Evolutionary conservation across 768 basidiomycete genomes (phyloP), one percentile per base, ranked within the genome.

Genomic region (Termitomyces sp.): DNA sequence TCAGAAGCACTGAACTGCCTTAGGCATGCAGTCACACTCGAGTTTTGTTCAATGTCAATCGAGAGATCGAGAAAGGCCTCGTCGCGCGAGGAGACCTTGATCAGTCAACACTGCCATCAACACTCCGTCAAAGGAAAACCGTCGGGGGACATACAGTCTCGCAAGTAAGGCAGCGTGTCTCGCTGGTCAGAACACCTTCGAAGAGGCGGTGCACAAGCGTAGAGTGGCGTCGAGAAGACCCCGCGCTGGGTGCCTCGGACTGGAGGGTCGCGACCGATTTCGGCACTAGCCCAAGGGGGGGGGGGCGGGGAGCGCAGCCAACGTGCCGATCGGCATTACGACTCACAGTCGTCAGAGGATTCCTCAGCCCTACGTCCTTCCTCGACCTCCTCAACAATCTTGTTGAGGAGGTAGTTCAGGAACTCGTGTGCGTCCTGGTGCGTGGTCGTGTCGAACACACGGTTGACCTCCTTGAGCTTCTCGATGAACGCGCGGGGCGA

Each of bases 351-450:
- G 38, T 89, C 89, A 30, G 77, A 75, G 35, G 68, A 64, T 28
- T 66, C 66, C 19, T 64, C 62, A 44, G 67, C 74, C 64, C 76
- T 84, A 65, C 71, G 78, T 56, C 88, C 87, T 58, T 84, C 81
- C 66, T 94, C 91, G 62, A 96, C 82, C 68, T 98, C 94, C 70
- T 98, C 96, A 37, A 94, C 88, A 49, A 99, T 86, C 68, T 80
- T 86, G 71, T 99, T 99, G 54, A 99, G 75, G 28, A 98, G 74
- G 72, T 89, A 98, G 68, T 95, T 97, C 42, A 98, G 77, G 70
- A 99, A 98, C 71, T 99, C 97, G 72, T 98, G 97, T 3, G 97
- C 97, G 69, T 99, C 97, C 68, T 99, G 97, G 68, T 99, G 97
- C 82, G 90, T 89, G 15, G 90, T 87, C 38, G 86, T 86, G 48